Evolutionary conservation across 495 filamentous ascomycete genomes (phyloP).

Genomic region (Penicillium angulare): DNA sequence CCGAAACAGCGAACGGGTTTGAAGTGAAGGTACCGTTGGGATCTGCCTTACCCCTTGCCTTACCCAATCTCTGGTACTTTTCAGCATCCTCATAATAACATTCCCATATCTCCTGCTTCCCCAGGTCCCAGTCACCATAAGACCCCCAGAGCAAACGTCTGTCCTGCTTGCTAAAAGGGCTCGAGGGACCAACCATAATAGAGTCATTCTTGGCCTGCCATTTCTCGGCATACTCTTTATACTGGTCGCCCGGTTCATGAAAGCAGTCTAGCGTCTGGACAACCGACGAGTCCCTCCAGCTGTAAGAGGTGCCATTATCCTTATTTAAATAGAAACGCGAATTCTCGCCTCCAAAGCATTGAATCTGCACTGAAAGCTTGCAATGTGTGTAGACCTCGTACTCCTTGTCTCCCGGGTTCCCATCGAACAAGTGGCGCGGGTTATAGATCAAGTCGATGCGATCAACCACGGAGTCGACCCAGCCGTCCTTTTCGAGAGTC

Average conservation of each 20-base stretch:
- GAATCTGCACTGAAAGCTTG: not conserved
- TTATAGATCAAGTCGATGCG: not conserved
- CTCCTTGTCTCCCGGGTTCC: not conserved
- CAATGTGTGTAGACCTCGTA: not conserved
- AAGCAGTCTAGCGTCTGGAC: not conserved
- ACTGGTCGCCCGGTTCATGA: not conserved
- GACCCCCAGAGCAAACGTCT: not conserved
- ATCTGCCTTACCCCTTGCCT: not conserved
- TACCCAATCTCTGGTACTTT: not conserved
- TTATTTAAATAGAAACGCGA: not conserved
- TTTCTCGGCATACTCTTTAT: not conserved
- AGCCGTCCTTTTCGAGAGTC: not conserved
- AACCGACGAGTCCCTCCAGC: not conserved
- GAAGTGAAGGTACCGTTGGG: not conserved
- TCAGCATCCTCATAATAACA: not conserved
- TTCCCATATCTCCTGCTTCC: not conserved
- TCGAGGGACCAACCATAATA: not conserved
- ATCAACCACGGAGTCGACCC: not conserved
- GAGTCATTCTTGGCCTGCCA: not conserved
- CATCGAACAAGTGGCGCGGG: not conserved
- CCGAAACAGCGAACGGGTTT: not conserved
- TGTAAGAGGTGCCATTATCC: not conserved
- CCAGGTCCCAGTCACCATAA: not conserved
- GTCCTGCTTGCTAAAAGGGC: not conserved
- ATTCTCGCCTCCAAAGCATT: not conserved